Base-by-base conservation (phyloP, 805 yeast genomes). In the Kazachstania bromeliacearum region DNA sequence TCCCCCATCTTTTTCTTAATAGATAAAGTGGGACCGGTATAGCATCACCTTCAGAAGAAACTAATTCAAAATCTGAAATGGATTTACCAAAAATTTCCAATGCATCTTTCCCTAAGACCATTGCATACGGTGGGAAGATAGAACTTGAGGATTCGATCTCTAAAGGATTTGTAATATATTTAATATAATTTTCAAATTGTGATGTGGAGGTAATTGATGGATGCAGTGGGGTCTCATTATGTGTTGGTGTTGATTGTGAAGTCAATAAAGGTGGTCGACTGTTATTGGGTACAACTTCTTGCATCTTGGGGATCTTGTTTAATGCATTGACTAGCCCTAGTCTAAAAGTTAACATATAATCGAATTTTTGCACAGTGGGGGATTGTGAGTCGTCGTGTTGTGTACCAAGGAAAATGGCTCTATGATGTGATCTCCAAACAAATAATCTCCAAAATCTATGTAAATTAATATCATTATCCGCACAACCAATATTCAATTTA, bases 391-490 rank as follows among this genome's bases (percentile, higher is more conserved):
- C 55, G 26, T 51, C 51, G 16, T 42, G 39, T 4, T 44, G 37
- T 7, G 66, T 55, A 1, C 92, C 92, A 24, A 82, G 47, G 20
- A 79, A 55, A 1, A 79, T 60, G 1, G 79, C 75, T 51, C 75
- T 77, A 50, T 82, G 89, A 55, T 82, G 94, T 1, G 88, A 78
- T 22, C 70, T 70, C 94, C 94, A 82, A 1, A 75, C 75, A 56
- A 71, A 77, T 0, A 81, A 75, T 42, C 75, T 77, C 73, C 83
- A 75, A 34, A 79, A 67, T 35, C 79, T 60, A 48, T 79, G 83
- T 29, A 76, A 59, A 47, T 77, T 70, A 22, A 66, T 60, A 33
- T 68, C 71, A 43, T 72, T 77, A 33, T 69, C 66, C 46, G 78
- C 64, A 52, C 68, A 64, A 28, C 68, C 67, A 12, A 71, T 59